A percentile compares a stretch with the other conserved stretches of the same genome.
Conservation (phyloP, 2,329 filamentous ascomycete genomes). For the Rachicladosporium sp. region DNA sequence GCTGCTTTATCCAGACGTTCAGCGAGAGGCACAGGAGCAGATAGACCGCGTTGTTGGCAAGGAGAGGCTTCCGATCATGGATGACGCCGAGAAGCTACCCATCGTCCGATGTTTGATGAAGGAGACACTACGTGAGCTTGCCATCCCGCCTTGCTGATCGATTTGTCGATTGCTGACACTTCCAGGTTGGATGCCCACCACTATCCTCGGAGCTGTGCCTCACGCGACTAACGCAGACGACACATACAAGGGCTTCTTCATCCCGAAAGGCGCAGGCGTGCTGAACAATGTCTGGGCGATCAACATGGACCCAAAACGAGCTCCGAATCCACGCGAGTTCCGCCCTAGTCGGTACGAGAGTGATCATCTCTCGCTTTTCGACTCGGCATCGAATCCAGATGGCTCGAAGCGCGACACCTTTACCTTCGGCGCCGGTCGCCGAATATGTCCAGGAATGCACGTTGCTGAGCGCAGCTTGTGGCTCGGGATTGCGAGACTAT, state of each 20-base stretch:
- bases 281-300: slow-evolving; percentile 18
- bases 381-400: slow-evolving; percentile 18
- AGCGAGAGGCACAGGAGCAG: slow-evolving; percentile 10
- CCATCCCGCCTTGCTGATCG: too few species aligned
- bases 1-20: slow-evolving; percentile 11
- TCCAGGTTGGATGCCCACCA: slow-evolving; percentile 9
- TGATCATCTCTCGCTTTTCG: slow-evolving; percentile 12
- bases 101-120: slow-evolving; percentile 11
- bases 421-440: slow-evolving; percentile 19
- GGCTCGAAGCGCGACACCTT: slow-evolving; percentile 12
- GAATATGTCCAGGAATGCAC: slow-evolving; percentile 20
- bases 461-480: slow-evolving; percentile 18
- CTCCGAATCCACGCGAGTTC: slow-evolving; percentile 13
- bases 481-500: slow-evolving; percentile 31
- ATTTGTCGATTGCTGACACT: too few species aligned
- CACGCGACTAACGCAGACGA: slow-evolving; percentile 16
- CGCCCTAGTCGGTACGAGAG: slow-evolving; percentile 14
- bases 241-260: slow-evolving; percentile 16
- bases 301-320: slow-evolving; percentile 11
- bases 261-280: slow-evolving; percentile 14
- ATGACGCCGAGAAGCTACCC: slow-evolving; percentile 9
- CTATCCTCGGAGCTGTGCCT: slow-evolving; percentile 12
- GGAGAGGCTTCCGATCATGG: slow-evolving; percentile 9
- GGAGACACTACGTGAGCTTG: slow-evolving; percentile 8
- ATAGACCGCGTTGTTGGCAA: slow-evolving; percentile 12